Evolutionary conservation across 768 basidiomycete species (phyloP).

Genomic region (Hypholoma fasciculare): DNA sequence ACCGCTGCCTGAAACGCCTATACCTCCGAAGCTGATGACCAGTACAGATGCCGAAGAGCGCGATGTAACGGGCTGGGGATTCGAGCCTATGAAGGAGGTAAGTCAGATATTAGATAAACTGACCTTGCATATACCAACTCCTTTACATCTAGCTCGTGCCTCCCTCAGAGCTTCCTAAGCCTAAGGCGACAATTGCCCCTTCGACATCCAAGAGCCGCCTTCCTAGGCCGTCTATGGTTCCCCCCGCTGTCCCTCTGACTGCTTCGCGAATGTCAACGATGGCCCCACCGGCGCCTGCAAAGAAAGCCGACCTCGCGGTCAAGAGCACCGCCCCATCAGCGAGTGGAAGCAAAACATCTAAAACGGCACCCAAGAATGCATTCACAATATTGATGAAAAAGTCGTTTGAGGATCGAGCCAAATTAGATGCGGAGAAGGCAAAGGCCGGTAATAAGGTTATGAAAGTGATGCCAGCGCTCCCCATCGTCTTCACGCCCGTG

Average conservation of each 20-base stretch:
- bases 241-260: conserved; percentile 8
- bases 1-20: conserved; percentile 51
- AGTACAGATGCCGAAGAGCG: conserved; percentile 17
- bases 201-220: conserved; percentile 29
- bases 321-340: neutral
- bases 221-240: conserved; percentile 30
- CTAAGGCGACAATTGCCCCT: conserved; percentile 8
- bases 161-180: conserved; percentile 12
- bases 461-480: neutral
- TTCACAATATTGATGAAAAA: conserved; percentile 33
- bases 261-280: conserved; percentile 5
- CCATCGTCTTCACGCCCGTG: neutral
- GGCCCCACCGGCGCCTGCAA: conserved; percentile 14
- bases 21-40: conserved; percentile 16
- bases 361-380: conserved; percentile 21
- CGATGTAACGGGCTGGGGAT: conserved; percentile 21
- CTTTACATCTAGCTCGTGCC: neutral
- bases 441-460: conserved; percentile 16
- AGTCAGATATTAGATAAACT: conserved; percentile 3
- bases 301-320: conserved; percentile 3
- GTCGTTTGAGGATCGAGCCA: conserved; percentile 14
- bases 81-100: conserved; percentile 21
- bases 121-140: neutral
- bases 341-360: neutral
- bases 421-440: conserved; percentile 21